These are phyloP conservation scores for Mucor plumbeus DNA, from an alignment of 371 early-diverging fungal genomes.

Conservation along the genomic window DNA sequence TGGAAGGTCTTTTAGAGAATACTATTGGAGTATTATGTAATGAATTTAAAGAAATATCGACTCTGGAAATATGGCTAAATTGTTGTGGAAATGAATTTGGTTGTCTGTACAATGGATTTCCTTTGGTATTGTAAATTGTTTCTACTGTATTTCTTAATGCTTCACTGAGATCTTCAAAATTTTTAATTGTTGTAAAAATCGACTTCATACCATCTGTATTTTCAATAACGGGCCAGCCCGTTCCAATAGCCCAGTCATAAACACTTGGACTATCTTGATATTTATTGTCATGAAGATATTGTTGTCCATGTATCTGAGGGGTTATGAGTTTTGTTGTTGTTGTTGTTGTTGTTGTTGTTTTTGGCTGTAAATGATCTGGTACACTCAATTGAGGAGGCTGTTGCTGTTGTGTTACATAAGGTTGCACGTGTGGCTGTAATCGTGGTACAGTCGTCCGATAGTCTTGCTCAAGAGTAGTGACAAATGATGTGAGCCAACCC, in stretches of 20 bases:
- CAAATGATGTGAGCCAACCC: constrained; percentile 17
- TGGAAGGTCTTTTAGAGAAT: background rate
- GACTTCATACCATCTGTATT: constrained; percentile 27
- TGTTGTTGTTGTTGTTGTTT: background rate
- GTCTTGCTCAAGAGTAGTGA: constrained; percentile 19
- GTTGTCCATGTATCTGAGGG: background rate
- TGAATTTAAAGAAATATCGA: background rate
- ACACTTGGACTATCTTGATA: constrained; percentile 11
- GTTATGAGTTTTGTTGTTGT: background rate
- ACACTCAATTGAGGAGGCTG: background rate
- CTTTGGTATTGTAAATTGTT: constrained; percentile 16
- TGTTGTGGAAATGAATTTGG: background rate
- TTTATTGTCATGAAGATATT: no score
- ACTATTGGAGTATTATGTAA: background rate
- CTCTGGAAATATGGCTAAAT: background rate
- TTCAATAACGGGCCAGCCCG: constrained; percentile 36
- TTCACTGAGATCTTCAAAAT: constrained; percentile 33
- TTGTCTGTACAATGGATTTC: constrained; percentile 14
- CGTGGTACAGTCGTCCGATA: constrained; percentile 25
- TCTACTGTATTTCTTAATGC: constrained; percentile 28
- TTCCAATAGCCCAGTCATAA: constrained; percentile 30
- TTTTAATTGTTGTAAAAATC: constrained; percentile 34
- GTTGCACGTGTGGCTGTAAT: constrained; percentile 14
- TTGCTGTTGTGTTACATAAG: constrained; percentile 14
- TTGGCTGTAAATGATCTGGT: background rate